A percentile compares a stretch with the other conserved stretches of the same genome.
Evolutionary conservation across 78 protist species (phyloP).

Genomic region (Dictyostelium discoideum): DNA sequence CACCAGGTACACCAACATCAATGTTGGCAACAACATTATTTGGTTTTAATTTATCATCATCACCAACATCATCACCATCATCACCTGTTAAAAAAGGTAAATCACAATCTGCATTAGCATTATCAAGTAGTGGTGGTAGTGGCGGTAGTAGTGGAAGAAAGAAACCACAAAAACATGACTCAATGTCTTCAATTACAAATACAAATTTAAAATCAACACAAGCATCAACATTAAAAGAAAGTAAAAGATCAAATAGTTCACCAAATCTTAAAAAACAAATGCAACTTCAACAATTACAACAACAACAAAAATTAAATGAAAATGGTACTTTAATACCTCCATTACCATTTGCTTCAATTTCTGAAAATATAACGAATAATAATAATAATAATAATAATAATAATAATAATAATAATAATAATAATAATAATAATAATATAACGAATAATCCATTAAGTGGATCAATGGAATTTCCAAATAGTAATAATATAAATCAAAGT

Average conservation of each 20-base stretch:
- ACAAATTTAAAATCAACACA: neutral
- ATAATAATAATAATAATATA: neutral
- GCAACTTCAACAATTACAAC: conserved; percentile 26
- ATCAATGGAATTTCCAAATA: neutral
- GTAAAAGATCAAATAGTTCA: conserved; percentile 21
- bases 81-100: conserved; percentile 11
- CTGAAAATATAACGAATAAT: neutral
- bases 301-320: neutral
- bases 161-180: conserved; percentile 30
- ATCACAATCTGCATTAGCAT: neutral
- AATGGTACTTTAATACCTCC: neutral
- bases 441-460: neutral
- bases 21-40: neutral
- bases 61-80: conserved; percentile 16
- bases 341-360: neutral
- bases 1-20: conserved; percentile 20
- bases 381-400: too few relatives aligned
- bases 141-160: neutral
- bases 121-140: neutral
- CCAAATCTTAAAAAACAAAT: conserved; percentile 30
- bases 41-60: neutral
- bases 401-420: too few relatives aligned
- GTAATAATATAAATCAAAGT: neutral
- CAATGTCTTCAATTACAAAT: neutral
- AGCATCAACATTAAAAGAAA: neutral